Base-by-base conservation (phyloP, 1,284 basidiomycete genomes). In the Filobasidium uniguttulatum region DNA sequence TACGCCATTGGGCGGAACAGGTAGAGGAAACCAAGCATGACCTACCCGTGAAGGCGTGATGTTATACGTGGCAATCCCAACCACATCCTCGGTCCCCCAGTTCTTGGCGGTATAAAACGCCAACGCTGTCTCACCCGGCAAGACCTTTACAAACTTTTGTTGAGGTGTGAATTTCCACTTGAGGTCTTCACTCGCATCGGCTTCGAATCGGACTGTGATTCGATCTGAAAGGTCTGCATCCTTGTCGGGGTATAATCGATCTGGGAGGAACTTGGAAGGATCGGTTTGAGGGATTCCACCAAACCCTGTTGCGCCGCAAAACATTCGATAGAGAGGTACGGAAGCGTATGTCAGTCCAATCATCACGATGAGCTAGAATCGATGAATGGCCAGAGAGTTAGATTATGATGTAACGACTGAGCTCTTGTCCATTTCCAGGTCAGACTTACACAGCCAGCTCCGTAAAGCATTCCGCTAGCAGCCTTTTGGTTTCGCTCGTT, bases 51-150 rank as follows among this genome's bases (percentile, higher is more conserved):
- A 66, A 23, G 69, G 69, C 1, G 68, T 70, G 65, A 94, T 93
- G 68, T 98, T 99, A 67, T 99, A 98, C 6, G 94, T 98, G 19
- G 93, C 93, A 67, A 99, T 98, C 0, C 94, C 94, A 62, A 98
- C 91, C 50, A 99, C 80, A 66, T 98, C 94, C 57, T 83, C 74
- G 38, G 80, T 72, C 10, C 82, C 82, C 47, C 75, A 77, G 62
- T 98, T 99, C 71, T 78, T 88, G 9, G 93, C 94, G 49, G 78
- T 90, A 69, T 96, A 99, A 67, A 99, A 99, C 10, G 93, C 94
- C 50, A 98, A 72, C 50, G 87, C 89, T 3, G 90, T 93, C 73
- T 99, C 91, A 2, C 94, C 94, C 0, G 90, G 94, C 23, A 96
- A 73, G 14, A 98, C 91, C 43, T 76, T 82, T 20, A 99, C 87